Base-by-base conservation (phyloP, 2,329 filamentous ascomycete species). In the Penicillium sp. region DNA sequence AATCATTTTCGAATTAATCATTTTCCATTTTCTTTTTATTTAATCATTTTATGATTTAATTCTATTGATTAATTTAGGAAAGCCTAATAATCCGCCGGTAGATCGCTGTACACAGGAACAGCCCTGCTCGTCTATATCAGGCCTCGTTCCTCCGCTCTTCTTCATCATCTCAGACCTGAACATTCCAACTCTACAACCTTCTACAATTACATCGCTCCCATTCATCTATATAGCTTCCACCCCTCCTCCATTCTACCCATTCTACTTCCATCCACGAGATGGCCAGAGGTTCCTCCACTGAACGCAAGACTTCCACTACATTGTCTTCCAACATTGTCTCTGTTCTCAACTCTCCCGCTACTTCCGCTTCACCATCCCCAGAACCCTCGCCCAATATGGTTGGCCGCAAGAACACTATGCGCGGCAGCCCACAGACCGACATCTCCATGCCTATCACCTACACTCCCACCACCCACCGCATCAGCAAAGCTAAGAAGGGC, bases 401-500 rank as follows among this genome's bases (percentile, higher is more conserved):
- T 37, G 58, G 59, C 55, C 63, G 61, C 39, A 64, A 68, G 57
- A 67, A 54, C 55, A 68, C 54, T 43, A 72, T 71, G 68, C 68
- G 65, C 62, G 64, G 65, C 61, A 69, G 60, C 58, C 54, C 67
- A n/a, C 62, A 68, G 39, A 14, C 65, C 26, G 72, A 75, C 31
- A 66, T 70, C 44, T 62, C 70, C 27, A 56, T 74, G 56, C 69
- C 74, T 21, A 67, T 79, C 49, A 76, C 76, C 54, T 81, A 79
- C 57, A 81, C 79, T 27, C 79, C 79, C 22, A 81, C 78, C 21
- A 81, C 79, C 35, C 76, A 76, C 61, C 76, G 79, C 50, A 75
- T 81, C 62, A 81, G 79, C 70, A 81, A 81, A 65, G 79, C 79
- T 13, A 81, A 80, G 70, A 81, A 81, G 66, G 79, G 79, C 29